These are phyloP conservation scores for Lasiodiplodia gonubiensis DNA, from an alignment of 2,329 filamentous ascomycete species.

Conservation along the genomic window DNA sequence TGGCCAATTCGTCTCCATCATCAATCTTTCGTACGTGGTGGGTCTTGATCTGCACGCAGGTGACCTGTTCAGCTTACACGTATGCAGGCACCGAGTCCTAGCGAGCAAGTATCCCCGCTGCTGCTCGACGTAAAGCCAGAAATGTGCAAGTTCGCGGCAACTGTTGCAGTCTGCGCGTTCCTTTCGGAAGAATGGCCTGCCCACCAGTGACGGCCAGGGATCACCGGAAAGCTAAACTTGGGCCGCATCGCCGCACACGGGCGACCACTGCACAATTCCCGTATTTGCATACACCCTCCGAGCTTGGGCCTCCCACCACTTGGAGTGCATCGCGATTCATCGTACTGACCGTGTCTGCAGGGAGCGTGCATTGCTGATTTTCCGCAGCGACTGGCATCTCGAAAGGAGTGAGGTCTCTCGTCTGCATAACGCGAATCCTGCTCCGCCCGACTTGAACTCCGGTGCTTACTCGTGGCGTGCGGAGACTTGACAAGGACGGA, in stretches of 20 bases:
- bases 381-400: neutral
- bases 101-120: slow-evolving; percentile 7
- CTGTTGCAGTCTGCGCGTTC: neutral
- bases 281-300: too few species aligned
- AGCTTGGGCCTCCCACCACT: neutral
- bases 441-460: neutral
- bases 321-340: neutral
- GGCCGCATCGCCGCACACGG: neutral
- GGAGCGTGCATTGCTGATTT: neutral
- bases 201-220: neutral
- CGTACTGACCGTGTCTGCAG: neutral
- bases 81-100: slow-evolving; percentile 6
- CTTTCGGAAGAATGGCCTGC: neutral
- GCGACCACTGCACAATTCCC: neutral
- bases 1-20: neutral
- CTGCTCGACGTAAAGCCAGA: slow-evolving; percentile 3
- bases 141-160: neutral
- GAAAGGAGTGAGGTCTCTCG: neutral
- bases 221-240: slow-evolving; percentile 3
- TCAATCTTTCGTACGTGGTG: neutral
- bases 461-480: neutral
- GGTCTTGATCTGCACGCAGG: slow-evolving; percentile 12
- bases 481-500: slow-evolving; percentile 4
- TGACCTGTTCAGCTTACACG: slow-evolving; percentile 8
- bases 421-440: neutral